Evolutionary conservation across 2,329 filamentous ascomycete species (phyloP), one percentile per base, ranked within the genome.

Genomic region (Botrytis fabae): DNA sequence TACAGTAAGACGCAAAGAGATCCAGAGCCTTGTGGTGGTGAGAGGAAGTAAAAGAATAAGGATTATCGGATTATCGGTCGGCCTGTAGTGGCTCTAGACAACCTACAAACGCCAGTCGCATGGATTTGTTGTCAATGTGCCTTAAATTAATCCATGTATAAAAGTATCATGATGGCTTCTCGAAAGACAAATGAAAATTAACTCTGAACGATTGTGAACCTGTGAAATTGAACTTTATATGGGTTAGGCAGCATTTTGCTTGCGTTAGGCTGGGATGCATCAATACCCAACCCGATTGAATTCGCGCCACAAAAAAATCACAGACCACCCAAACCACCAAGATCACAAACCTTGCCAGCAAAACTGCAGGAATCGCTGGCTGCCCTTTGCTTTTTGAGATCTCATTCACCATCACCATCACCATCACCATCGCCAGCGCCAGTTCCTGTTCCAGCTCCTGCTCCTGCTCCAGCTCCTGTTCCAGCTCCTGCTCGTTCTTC

Each of bases 201-300:
- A 57, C n/a, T 71, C 61, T 62, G 69, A 72, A 59, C 61, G 42
- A 62, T 42, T 66, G 63, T 65, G 22, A 40, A 48, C 54, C 69
- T 70, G 66, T 70, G n/a, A 46, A 63, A 57, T 28, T 70, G 38
- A 65, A 40, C 54, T 61, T 61, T 68, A 51, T 59, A 35, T 70
- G 59, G 69, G 28, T 70, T 70, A 70, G 69, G 69, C 69, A 70
- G 42, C 44, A 59, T 61, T 71, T 69, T 64, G 16, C 64, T 44
- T 38, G 38, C 54, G 68, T 73, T 76, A 80, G 83, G 82, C 82
- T 75, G 77, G 76, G 76, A 82, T 80, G 84, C 83, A 83, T 85
- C 81, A 82, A 80, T 84, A 83, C 84, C 84, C 83, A 83, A 85
- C 81, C 73, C 78, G 76, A 73, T 70, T 72, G 74, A 74, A 66